These are phyloP conservation scores for Erysimum cheiranthoides DNA, from an alignment of 345 rosid species.

Conservation along the genomic window DNA sequence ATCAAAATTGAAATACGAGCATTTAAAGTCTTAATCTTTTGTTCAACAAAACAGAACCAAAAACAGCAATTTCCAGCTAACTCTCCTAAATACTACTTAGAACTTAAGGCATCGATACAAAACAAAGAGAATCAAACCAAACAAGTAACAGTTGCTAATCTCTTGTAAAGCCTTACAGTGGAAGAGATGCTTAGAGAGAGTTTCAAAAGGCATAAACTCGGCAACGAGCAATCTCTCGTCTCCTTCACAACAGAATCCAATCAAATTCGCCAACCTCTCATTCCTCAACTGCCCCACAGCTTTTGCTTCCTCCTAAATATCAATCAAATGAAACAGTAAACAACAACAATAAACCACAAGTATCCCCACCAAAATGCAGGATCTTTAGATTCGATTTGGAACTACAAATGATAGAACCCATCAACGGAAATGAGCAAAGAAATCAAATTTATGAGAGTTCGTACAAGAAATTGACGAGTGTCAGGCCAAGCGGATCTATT, in stretches of 20 bases:
- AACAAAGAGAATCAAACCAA: conserved; percentile 2
- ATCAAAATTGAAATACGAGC: background rate
- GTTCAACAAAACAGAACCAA: background rate
- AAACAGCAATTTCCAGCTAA: conserved; percentile 28
- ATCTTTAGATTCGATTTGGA: conserved; percentile 3
- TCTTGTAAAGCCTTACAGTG: conserved; percentile 57
- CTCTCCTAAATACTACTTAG: background rate
- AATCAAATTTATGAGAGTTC: conserved; percentile 24
- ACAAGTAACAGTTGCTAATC: conserved; percentile 1
- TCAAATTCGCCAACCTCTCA: conserved; percentile 74
- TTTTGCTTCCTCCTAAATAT: conserved; percentile 71
- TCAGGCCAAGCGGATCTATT: conserved; percentile 86
- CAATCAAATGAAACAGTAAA: conserved; percentile 39
- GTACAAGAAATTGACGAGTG: conserved; percentile 80
- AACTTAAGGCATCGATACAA: background rate
- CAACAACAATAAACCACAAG: background rate
- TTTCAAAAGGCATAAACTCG: conserved; percentile 87
- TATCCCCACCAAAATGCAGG: conserved; percentile 9
- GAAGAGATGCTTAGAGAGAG: conserved; percentile 88
- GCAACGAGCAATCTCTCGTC: conserved; percentile 83
- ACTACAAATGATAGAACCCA: conserved; percentile 19
- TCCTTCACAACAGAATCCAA: conserved; percentile 85
- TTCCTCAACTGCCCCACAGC: conserved; percentile 78
- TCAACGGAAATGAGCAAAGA: conserved; percentile 5
- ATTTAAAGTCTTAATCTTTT: conserved; percentile 12